Percentiles rank a stretch among this genome's conserved stretches.
phyloP scores from a whole-genome alignment of 805 yeast species.

The Ogataea methanolica region DNA sequence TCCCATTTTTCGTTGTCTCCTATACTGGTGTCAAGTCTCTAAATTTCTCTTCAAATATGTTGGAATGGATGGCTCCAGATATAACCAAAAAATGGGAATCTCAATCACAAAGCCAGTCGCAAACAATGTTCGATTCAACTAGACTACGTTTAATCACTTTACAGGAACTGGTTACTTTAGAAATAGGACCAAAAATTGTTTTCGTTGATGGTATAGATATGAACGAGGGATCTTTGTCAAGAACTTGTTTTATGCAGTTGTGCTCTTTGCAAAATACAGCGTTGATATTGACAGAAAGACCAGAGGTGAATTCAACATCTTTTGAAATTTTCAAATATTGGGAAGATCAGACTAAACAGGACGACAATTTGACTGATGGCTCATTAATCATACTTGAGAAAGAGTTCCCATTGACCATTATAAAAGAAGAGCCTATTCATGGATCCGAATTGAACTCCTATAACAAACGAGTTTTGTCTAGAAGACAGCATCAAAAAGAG shows the following conservation, averaged over 20 bases:
- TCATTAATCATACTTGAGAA: slow-evolving; percentile 51
- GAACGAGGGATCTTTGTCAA: slow-evolving; percentile 57
- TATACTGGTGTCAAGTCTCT: slow-evolving; percentile 74
- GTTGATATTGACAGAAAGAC: slow-evolving; percentile 67
- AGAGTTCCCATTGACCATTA: slow-evolving; percentile 29
- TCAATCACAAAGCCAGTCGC: slow-evolving; percentile 56
- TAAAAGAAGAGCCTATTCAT: slow-evolving; percentile 44
- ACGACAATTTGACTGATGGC: slow-evolving; percentile 51
- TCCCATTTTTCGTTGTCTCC: slow-evolving; percentile 74
- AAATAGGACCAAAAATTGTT: slow-evolving; percentile 68
- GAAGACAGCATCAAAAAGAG: slow-evolving; percentile 37
- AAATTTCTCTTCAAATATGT: slow-evolving; percentile 79
- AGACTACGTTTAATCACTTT: slow-evolving; percentile 54
- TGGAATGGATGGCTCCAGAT: slow-evolving; percentile 94
- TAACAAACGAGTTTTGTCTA: slow-evolving; percentile 39
- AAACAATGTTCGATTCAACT: slow-evolving; percentile 68
- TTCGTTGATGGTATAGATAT: slow-evolving; percentile 69
- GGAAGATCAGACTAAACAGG: slow-evolving; percentile 37
- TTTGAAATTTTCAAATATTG: slow-evolving; percentile 49
- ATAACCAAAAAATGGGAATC: slow-evolving; percentile 83
- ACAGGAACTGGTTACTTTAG: slow-evolving; percentile 47
- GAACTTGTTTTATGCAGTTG: slow-evolving; percentile 46
- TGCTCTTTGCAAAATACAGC: slow-evolving; percentile 66
- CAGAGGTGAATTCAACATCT: slow-evolving; percentile 44
- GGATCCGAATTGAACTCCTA: slow-evolving; percentile 49